Conservation (phyloP, 306 rosid species). For the Vicia faba region DNA sequence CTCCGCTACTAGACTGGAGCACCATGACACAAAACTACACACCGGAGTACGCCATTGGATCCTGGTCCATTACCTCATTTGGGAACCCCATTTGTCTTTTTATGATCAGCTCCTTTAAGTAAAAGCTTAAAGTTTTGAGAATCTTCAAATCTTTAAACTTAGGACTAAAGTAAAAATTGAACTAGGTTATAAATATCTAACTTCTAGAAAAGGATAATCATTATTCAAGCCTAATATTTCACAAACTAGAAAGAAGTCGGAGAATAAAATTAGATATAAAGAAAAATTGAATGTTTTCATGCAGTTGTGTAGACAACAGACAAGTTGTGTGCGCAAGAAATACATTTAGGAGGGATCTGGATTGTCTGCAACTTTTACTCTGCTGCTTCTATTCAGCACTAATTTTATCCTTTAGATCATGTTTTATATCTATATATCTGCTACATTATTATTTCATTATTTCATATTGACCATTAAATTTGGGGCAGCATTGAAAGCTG, state of each 20-base stretch:
- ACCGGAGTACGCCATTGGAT: no score
- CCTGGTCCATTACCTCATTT: no score
- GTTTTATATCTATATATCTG: no score
- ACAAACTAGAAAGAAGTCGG: background rate
- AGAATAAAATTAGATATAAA: conserved; percentile 1
- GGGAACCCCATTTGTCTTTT: no score
- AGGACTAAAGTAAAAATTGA: background rate
- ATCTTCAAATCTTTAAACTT: background rate
- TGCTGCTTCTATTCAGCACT: no score
- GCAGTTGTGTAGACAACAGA: conserved; percentile 10
- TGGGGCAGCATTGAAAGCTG: no score
- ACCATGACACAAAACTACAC: no score
- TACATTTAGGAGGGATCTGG: background rate
- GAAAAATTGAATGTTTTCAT: background rate
- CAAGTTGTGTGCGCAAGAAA: background rate
- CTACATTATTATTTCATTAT: no score
- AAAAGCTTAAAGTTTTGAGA: background rate
- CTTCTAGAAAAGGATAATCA: background rate
- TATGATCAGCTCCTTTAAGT: background rate
- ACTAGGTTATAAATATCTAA: background rate
- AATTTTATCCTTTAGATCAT: no score
- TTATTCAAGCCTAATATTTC: background rate
- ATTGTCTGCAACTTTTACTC: no score
- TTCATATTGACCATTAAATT: no score
- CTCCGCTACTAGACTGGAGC: no score